A percentile compares a stretch with the other conserved stretches of the same genome.
phyloP scores from a whole-genome alignment of 2,329 filamentous ascomycete genomes.

The Parascedosporium putredinis region DNA sequence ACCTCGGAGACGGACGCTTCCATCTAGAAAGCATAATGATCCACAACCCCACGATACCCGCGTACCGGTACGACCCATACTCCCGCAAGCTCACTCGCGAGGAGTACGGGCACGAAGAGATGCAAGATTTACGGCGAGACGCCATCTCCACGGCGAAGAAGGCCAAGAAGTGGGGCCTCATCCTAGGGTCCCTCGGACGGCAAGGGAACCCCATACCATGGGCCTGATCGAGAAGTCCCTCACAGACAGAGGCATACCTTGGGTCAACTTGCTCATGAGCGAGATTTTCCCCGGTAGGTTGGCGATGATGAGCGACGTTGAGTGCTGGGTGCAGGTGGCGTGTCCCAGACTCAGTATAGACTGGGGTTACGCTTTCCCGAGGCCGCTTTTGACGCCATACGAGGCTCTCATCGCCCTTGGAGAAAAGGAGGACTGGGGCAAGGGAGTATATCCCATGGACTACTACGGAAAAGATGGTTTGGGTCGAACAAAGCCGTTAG shows the following conservation, averaged over 20 bases:
- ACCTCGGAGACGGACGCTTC: conserved; percentile 86
- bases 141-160: conserved; percentile 67
- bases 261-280: conserved; percentile 75
- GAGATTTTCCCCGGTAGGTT: conserved; percentile 97
- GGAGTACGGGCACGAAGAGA: conserved; percentile 82
- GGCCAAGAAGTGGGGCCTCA: conserved; percentile 87
- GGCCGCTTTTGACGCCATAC: conserved; percentile 84
- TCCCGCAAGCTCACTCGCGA: conserved; percentile 85
- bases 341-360: conserved; percentile 96
- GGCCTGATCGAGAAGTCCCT: conserved; percentile 73
- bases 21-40: conserved; percentile 99
- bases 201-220: conserved; percentile 96
- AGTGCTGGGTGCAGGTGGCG: conserved; percentile 97
- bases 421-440: conserved; percentile 63
- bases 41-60: conserved; percentile 81
- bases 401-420: conserved; percentile 88
- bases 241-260: conserved; percentile 60
- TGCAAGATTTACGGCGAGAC: conserved; percentile 67
- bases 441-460: conserved; percentile 87
- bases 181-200: conserved; percentile 80
- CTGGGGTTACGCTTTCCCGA: conserved; percentile 93
- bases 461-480: conserved; percentile 91
- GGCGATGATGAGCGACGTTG: conserved; percentile 84
- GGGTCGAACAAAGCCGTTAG: conserved; percentile 57
- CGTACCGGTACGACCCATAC: conserved; percentile 96